These are phyloP conservation scores for Margaritispora aquatica DNA, from an alignment of 495 filamentous ascomycete species.

Conservation along the genomic window DNA sequence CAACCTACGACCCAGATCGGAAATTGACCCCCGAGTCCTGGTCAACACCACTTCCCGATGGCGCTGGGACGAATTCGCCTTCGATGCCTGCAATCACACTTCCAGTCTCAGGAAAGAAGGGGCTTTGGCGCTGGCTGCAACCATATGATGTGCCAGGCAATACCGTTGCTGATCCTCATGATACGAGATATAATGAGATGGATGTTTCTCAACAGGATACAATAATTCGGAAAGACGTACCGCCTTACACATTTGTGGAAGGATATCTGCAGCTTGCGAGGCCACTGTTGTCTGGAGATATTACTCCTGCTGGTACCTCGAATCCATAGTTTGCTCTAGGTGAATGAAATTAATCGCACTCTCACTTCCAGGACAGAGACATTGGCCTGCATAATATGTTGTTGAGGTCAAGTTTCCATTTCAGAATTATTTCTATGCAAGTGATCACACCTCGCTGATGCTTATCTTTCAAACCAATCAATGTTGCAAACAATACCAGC, in stretches of 20 bases:
- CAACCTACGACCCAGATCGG: background rate
- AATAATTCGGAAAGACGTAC: background rate
- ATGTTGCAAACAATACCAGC: no score
- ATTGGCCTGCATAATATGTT: no score
- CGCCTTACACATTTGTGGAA: slow-evolving; percentile 38
- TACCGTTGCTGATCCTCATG: slow-evolving; percentile 3
- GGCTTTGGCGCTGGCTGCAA: slow-evolving; percentile 41
- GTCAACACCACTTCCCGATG: background rate
- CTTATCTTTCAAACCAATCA: no score
- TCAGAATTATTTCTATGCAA: no score
- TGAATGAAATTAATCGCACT: no score
- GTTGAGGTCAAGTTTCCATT: no score
- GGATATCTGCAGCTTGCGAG: slow-evolving; percentile 34
- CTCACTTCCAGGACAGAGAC: no score
- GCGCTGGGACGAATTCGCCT: background rate
- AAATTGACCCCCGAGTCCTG: background rate
- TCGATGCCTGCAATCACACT: slow-evolving; percentile 5
- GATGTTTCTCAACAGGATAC: no score
- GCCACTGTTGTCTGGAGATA: no score
- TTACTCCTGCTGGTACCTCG: no score
- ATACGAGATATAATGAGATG: slow-evolving; percentile 21
- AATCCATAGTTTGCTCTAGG: no score
- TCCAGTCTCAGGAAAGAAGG: slow-evolving; percentile 11
- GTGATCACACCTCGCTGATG: no score
- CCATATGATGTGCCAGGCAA: slow-evolving; percentile 24